Base-by-base conservation (phyloP, 2,329 filamentous ascomycete genomes). In the Hypoxylon sp. region DNA sequence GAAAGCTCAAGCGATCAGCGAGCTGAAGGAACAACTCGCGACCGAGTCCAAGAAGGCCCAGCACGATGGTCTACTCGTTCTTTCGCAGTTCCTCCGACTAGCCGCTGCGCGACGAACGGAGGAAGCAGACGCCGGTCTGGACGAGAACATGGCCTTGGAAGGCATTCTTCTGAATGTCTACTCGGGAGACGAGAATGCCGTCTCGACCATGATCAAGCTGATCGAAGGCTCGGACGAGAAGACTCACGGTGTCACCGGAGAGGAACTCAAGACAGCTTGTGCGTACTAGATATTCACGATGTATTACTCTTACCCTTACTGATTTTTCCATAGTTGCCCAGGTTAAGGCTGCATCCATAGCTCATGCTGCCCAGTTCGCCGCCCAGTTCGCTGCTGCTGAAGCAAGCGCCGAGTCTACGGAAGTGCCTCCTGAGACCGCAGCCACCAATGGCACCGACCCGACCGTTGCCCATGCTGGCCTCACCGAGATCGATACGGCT, bases 81-180 rank as follows among this genome's bases (percentile, higher is more conserved):
- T 96, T 69, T 93, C 92, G 4, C 91, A 93, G 76, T 96, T 96
- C 82, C 82, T 96, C 69, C 88, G 91, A 70, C 86, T 94, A 37
- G 92, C 92, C 64, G 92, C 92, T 62, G 89, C 91, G 72, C 88
- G 92, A 70, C 87, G 91, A 72, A 85, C 88, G 19, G 90, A 92
- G 75, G 91, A 91, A 69, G 86, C 83, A 58, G 86, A 91, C 71
- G 84, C 87, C 50, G 80, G 83, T 41, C 78, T 85, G 4, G 91
- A 94, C 61, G 91, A 95, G 81, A 93, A 90, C 79, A 88, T 89
- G 79, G 93, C 92, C 34, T 89, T 96, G 64, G 92, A 96, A 80
- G 92, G 92, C 55, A 89, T 93, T 32, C 83, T 96, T 62, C 83
- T 94, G 48, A 86, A 90, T 65, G 90, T 96, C 30, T 96, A 96